Evolutionary conservation across 257 asterid species (phyloP).

Genomic region (Eustoma russellianum): DNA sequence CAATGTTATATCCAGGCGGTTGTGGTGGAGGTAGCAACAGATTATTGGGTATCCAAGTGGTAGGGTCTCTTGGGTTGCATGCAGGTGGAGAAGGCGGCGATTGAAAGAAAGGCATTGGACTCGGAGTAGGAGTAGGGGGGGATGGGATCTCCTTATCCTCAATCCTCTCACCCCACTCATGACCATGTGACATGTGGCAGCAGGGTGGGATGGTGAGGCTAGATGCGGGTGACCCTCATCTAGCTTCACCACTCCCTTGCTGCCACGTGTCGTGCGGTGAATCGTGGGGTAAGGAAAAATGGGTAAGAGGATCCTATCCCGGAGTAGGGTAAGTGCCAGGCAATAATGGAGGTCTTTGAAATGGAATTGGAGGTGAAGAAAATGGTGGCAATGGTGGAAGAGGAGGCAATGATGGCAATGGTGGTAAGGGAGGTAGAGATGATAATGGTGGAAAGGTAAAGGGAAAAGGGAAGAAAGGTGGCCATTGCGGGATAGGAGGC

Average conservation of each 20-base stretch:
- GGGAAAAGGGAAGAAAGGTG: slow-evolving; percentile 5
- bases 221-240: no score
- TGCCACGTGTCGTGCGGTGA: no score
- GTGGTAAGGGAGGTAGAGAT: slow-evolving; percentile 4
- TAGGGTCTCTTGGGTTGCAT: slow-evolving; percentile 12
- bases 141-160: no score
- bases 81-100: slow-evolving; percentile 3
- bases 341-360: slow-evolving; percentile 6
- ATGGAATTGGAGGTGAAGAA: slow-evolving; percentile 4
- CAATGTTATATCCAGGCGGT: slow-evolving; percentile 5
- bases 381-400: slow-evolving; percentile 7
- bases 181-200: no score
- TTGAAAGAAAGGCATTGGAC: neutral
- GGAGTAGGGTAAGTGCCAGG: slow-evolving; percentile 7
- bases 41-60: slow-evolving; percentile 17
- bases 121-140: slow-evolving; percentile 8
- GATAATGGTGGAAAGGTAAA: slow-evolving; percentile 4
- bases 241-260: no score
- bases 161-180: no score
- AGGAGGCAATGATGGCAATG: slow-evolving; percentile 10
- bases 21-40: slow-evolving; percentile 10
- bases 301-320: no score
- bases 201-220: no score
- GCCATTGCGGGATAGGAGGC: slow-evolving; percentile 3
- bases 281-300: no score